Evolutionary conservation across 75 land plant species (phyloP), one percentile per base, ranked within the genome.

Genomic region (Adiantum capillusveneris): DNA sequence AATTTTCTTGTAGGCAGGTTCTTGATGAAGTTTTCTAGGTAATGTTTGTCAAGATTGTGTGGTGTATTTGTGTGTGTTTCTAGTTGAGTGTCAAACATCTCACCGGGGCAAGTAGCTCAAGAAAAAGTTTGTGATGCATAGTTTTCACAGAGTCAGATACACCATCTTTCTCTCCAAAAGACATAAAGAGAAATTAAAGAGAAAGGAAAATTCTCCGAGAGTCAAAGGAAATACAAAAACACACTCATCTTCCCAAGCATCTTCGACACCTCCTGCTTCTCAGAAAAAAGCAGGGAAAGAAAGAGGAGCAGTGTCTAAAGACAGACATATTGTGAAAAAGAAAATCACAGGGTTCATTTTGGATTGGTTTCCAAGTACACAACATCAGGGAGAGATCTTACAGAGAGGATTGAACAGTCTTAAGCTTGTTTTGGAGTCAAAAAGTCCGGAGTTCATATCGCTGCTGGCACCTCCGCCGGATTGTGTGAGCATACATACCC

Each of bases 291-390:
- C 7, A 34, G 37, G 3, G 37, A 34, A 34, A 9, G 37, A 34
- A 34, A 34, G 9, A 9, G 37, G 37, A 34, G 37, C 7, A 34
- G 3, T 9, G 9, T 34, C 37, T 34, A 34, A 34, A 34, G 37
- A 9, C 37, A 9, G 7, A 9, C 37, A 34, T 5, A 34, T 34
- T 9, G 9, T 34, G 37, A 17, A 46, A 14, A 46, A 46, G 14
- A 46, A 2, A 5, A 6, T 2, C 14, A 2, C 50, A 25, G 75
- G 75, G 14, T 72, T 72, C 56, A 44, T 66, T 28, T 53, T 59
- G 9, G 75, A 72, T 60, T 71, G 75, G 0, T 72, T 72, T 54
- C 75, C 75, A n/a, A 60, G 43, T 45, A 72, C 69, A 11, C 36
- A 44, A 0, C 36, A 46, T 0, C 70, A 72, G 52, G 69, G 71